Evolutionary conservation across 164 flowering plant species (phyloP).

Genomic region (Taxillus chinensis): DNA sequence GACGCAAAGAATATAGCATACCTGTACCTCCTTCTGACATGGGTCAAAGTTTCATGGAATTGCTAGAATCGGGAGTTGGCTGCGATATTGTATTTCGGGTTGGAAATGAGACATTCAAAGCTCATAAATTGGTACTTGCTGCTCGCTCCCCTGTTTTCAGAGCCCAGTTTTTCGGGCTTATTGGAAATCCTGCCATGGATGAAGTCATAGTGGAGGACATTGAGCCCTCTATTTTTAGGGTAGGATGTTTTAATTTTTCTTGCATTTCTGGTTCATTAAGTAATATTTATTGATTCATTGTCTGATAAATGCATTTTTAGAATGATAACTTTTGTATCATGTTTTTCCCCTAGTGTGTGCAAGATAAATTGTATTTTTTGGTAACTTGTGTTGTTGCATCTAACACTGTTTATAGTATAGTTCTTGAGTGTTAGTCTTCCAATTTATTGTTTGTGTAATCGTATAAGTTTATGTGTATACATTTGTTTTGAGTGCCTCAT

Average conservation of each 20-base stretch:
- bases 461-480: too few relatives aligned
- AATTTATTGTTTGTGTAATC: too few relatives aligned
- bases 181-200: conserved; percentile 61
- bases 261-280: too few relatives aligned
- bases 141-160: conserved; percentile 92
- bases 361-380: too few relatives aligned
- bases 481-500: too few relatives aligned
- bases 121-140: conserved; percentile 87
- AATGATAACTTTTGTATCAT: too few relatives aligned
- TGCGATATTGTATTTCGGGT: conserved; percentile 66
- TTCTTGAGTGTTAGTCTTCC: too few relatives aligned
- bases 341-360: too few relatives aligned
- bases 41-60: conserved; percentile 47
- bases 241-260: conserved; percentile 8
- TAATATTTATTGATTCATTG: too few relatives aligned
- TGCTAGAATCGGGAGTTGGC: conserved; percentile 61
- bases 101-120: conserved; percentile 63
- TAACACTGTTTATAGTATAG: too few relatives aligned
- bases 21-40: conserved; percentile 63
- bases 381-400: too few relatives aligned
- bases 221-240: conserved; percentile 82
- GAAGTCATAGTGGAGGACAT: conserved; percentile 53
- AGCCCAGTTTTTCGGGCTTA: conserved; percentile 83
- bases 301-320: too few relatives aligned
- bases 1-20: conserved; percentile 44